Evolutionary conservation across 257 asterid genomes (phyloP).

Genomic region (Scutellaria minor): DNA sequence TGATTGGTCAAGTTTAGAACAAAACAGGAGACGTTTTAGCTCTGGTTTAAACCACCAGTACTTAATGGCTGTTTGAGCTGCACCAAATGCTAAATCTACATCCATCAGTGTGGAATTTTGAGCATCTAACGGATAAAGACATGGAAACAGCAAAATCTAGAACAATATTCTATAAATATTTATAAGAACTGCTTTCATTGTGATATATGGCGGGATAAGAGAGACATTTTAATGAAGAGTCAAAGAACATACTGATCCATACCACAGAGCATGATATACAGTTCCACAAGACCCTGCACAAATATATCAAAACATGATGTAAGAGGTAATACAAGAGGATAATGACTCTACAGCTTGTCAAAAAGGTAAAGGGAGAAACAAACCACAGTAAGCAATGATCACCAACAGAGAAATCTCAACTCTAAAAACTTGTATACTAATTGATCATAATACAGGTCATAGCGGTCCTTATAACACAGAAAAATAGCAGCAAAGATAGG

Average conservation of each 20-base stretch:
- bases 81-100: slow-evolving; percentile 1
- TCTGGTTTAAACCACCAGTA: slow-evolving; percentile 4
- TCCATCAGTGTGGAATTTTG: slow-evolving; percentile 10
- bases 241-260: slow-evolving; percentile 94
- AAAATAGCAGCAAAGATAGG: slow-evolving; percentile 20
- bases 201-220: slow-evolving; percentile 15
- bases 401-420: slow-evolving; percentile 17
- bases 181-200: slow-evolving; percentile 3
- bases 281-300: slow-evolving; percentile 97
- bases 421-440: slow-evolving; percentile 10
- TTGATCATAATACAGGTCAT: slow-evolving; percentile 23
- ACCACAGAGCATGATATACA: slow-evolving; percentile 96
- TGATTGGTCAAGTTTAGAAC: neutral
- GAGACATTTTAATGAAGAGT: slow-evolving; percentile 46
- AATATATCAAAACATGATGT: slow-evolving; percentile 34
- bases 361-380: slow-evolving; percentile 14
- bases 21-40: neutral
- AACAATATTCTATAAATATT: neutral
- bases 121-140: slow-evolving; percentile 4
- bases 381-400: slow-evolving; percentile 18
- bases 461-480: slow-evolving; percentile 11
- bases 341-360: neutral
- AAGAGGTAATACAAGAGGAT: slow-evolving; percentile 33
- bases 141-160: no score
- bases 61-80: neutral